Base-by-base conservation (phyloP, 2,329 filamentous ascomycete species). In the Ophiocordyceps unilateralis region DNA sequence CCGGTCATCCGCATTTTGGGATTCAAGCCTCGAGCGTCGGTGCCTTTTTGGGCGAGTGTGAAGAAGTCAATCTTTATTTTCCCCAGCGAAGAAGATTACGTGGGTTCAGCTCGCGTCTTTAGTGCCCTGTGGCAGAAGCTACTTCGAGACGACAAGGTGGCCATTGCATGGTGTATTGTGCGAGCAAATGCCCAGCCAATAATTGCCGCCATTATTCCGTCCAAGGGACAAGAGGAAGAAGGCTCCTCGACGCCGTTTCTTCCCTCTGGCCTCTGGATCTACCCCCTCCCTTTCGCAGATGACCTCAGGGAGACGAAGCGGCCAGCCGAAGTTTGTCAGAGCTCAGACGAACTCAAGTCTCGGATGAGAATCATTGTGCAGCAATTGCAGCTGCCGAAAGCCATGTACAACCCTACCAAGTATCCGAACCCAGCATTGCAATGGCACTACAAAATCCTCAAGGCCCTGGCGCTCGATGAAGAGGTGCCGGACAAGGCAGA, bases 371-470 rank as follows among this genome's bases (percentile, higher is more conserved):
- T 72, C 6, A 74, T 95, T 4, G 68, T 95, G 2, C 81, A 91
- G 56, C 86, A 93, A 50, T 66, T 95, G 1, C 86, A 94, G 56
- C 74, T 98, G 8, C 91, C 91, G 0, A 88, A 84, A 54, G 87
- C 74, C 6, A 69, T 74, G 26, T 98, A 93, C 55, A 82, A 93
- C 50, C 88, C 89, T 1, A 67, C 69, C 1, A 91, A 82, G 54
- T 96, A 95, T 54, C 85, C 91, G 0, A 98, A 98, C 48, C 87
- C 88, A 10, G 74, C 83, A 9, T 68, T 98, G 21, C 91, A 98
- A 62, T 98, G 89, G 88, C 91, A 96, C 64, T 98, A 96, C 67
- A 81, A 78, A 47, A 93, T 98, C 39, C 66, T 98, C 1, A 91
- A 98, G 61, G 82, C 84, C 7, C 71, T 95, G 45, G 91, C 91